Evolutionary conservation across 192 early-diverging fungal genomes (phyloP), one percentile per base, ranked within the genome.

Genomic region (Thamnidium elegans): DNA sequence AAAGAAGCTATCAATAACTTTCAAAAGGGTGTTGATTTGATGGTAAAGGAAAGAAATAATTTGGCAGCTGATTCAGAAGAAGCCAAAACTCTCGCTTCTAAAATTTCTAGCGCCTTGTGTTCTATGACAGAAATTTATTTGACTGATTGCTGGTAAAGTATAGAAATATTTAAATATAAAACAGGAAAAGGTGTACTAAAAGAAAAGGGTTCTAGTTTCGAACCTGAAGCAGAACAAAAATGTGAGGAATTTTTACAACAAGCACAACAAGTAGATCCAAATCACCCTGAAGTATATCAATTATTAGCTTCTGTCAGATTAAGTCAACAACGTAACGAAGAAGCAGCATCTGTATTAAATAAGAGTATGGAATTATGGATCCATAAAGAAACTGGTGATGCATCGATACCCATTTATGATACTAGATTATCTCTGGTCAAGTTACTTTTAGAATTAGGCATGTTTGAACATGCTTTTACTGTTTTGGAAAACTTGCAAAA

Each of bases 111-210:
- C 47, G 95, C 94, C 11, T 82, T 95, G 20, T 95, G 93, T 75
- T 90, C 94, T 42, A 94, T 99, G 86, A 86, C 92, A 3, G 97
- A 99, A 71, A 94, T 98, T 19, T 99, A 94, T 74, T 85, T 99
- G 77, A 98, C 97, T 0, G 97, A 99, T 71, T 95, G 92, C 74
- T 99, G 97, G 91, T 94, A 81, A 75, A 77, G 59, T 39, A 39
- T 39, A 39, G 36, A 9, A 23, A 21, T 32, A 0, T 17, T 26
- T 47, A 32, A 23, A 32, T 3, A 50, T 34, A 39, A 39, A 39
- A 4, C 9, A 6, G 5, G 4, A 36, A 4, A 36, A 4, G 34
- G 42, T 46, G 17, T 19, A 17, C 11, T 30, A 50, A 51, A 51
- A 63, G 11, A 64, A 26, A 20, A 20, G 5, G 5, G 1, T 51